These are phyloP conservation scores for Dactylellina haptotyla DNA, from an alignment of 2,329 filamentous ascomycete genomes.

Conservation along the genomic window DNA sequence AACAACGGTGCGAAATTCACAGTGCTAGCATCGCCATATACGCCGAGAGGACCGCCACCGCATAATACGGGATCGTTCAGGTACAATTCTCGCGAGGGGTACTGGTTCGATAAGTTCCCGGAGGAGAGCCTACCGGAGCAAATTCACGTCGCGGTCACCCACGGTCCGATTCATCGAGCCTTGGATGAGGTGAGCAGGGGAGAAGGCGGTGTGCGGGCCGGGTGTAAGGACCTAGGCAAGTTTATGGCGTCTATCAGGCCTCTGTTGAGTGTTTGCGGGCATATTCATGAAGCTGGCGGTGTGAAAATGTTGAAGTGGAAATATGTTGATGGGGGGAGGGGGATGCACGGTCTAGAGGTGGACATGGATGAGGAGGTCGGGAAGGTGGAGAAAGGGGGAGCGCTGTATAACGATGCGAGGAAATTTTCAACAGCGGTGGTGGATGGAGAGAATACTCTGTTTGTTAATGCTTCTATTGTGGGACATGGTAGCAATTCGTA, in stretches of 20 bases:
- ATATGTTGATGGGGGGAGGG: slow-evolving; percentile 42
- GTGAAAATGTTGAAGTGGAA: slow-evolving; percentile 73
- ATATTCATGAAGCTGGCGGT: slow-evolving; percentile 76
- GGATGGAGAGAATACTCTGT: slow-evolving; percentile 25
- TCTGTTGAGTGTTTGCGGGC: slow-evolving; percentile 75
- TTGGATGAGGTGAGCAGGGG: slow-evolving; percentile 66
- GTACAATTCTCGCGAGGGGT: slow-evolving; percentile 4
- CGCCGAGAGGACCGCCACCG: slow-evolving; percentile 16
- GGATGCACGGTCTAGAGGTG: not conserved
- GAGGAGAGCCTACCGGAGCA: slow-evolving; percentile 4
- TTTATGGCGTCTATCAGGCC: slow-evolving; percentile 72
- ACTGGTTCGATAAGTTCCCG: slow-evolving; percentile 13
- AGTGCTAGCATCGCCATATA: slow-evolving; percentile 60
- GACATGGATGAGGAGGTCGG: slow-evolving; percentile 9
- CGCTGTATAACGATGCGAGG: slow-evolving; percentile 22
- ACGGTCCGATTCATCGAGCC: slow-evolving; percentile 73
- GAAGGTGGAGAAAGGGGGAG: slow-evolving; percentile 11
- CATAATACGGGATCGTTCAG: slow-evolving; percentile 43
- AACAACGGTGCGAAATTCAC: slow-evolving; percentile 69
- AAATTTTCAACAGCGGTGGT: slow-evolving; percentile 1
- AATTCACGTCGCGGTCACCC: slow-evolving; percentile 74
- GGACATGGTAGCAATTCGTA: slow-evolving; percentile 21
- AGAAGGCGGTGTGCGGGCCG: slow-evolving; percentile 61
- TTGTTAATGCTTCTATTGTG: slow-evolving; percentile 47
- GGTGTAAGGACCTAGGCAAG: slow-evolving; percentile 70